These are phyloP conservation scores for Stentor roeselii DNA, from an alignment of 73 alveolate species.

Conservation along the genomic window DNA sequence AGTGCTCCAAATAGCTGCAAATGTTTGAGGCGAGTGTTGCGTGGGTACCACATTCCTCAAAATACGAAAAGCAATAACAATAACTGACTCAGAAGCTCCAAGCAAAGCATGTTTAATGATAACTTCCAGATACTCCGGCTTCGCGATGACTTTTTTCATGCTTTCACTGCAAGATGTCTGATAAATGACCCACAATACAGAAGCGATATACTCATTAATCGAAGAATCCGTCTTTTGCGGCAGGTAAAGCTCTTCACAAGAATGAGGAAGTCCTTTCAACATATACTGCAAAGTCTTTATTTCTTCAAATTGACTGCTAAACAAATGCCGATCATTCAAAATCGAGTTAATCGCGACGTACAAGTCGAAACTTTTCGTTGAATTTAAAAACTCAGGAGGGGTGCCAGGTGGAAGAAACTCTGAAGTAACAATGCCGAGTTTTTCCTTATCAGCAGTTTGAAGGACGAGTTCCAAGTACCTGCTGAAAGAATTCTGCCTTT, in stretches of 20 bases:
- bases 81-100: slow-evolving; percentile 21
- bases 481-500: neutral
- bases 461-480: neutral
- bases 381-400: slow-evolving; percentile 9
- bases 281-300: neutral
- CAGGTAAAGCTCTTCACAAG: neutral
- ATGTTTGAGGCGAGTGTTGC: neutral
- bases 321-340: neutral
- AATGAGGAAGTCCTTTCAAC: neutral
- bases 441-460: neutral
- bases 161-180: slow-evolving; percentile 8
- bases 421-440: neutral
- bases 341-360: neutral
- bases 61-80: slow-evolving; percentile 13
- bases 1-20: slow-evolving; percentile 3
- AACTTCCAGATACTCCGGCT: slow-evolving; percentile 21
- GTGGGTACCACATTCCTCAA: slow-evolving; percentile 11
- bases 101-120: neutral
- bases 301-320: neutral
- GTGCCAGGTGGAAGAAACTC: neutral
- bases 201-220: slow-evolving; percentile 19
- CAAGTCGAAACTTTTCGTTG: neutral
- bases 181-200: slow-evolving; percentile 1
- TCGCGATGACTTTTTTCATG: neutral
- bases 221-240: neutral